Conservation (phyloP, 1,284 basidiomycete genomes). For the Chalciporus sp. region DNA sequence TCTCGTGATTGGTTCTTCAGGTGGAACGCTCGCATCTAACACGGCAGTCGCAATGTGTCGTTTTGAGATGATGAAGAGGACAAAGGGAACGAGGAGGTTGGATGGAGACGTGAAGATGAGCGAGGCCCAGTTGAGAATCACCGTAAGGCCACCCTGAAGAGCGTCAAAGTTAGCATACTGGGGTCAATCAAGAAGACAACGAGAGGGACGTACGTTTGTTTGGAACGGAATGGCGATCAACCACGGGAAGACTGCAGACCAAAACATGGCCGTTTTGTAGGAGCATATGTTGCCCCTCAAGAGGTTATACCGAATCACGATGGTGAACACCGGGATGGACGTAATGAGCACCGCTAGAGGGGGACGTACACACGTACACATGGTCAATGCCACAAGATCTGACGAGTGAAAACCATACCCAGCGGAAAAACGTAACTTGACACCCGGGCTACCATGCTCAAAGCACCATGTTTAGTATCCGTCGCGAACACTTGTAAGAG, state of each 20-base stretch:
- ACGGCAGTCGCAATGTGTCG: constrained; percentile 22
- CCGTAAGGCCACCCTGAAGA: constrained; percentile 14
- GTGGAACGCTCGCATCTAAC: constrained; percentile 14
- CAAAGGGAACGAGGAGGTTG: constrained; percentile 27
- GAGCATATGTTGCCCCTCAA: constrained; percentile 29
- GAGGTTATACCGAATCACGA: constrained; percentile 30
- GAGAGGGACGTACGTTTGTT: constrained; percentile 22
- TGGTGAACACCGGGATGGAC: constrained; percentile 26
- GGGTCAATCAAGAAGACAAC: not conserved
- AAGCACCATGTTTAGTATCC: not conserved
- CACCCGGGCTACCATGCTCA: constrained; percentile 12
- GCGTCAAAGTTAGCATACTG: not conserved
- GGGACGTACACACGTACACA: not conserved
- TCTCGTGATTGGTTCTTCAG: not conserved
- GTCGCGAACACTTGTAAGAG: constrained; percentile 21
- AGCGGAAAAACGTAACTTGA: constrained; percentile 28
- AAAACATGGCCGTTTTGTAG: constrained; percentile 26
- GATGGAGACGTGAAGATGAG: constrained; percentile 26
- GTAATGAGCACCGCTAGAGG: constrained; percentile 29
- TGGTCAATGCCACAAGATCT: not conserved
- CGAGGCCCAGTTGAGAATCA: constrained; percentile 29
- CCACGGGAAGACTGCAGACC: constrained; percentile 27
- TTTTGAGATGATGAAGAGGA: constrained; percentile 26
- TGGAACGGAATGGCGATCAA: constrained; percentile 26
- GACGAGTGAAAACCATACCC: constrained; percentile 5